Evolutionary conservation across 2,329 filamentous ascomycete species (phyloP).

Genomic region (Pseudogymnoascus sp.): DNA sequence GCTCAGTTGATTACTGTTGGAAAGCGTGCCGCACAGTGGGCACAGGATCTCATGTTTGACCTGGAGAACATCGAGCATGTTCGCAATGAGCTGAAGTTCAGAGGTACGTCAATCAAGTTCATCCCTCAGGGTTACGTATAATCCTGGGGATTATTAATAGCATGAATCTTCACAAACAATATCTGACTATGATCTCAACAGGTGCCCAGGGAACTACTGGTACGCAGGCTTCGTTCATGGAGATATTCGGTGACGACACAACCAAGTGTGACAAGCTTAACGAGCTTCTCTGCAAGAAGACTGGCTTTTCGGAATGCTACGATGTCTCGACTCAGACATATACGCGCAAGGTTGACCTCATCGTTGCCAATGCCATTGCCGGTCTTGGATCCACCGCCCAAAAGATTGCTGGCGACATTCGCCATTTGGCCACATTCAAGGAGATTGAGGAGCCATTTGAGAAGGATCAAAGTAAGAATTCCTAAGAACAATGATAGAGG

Average conservation of each 20-base stretch:
- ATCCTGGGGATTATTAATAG: neutral
- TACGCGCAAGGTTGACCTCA: conserved; percentile 70
- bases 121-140: neutral
- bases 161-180: neutral
- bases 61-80: conserved; percentile 64
- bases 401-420: conserved; percentile 66
- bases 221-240: conserved; percentile 63
- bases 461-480: conserved; percentile 52
- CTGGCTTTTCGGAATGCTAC: conserved; percentile 44
- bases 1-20: conserved; percentile 40
- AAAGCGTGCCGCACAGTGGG: conserved; percentile 60
- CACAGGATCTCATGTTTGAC: conserved; percentile 69
- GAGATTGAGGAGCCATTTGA: conserved; percentile 82
- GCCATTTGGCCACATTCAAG: conserved; percentile 67
- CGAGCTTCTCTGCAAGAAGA: conserved; percentile 46
- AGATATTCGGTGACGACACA: conserved; percentile 41
- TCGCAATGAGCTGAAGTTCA: conserved; percentile 62
- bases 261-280: conserved; percentile 48
- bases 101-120: conserved; percentile 44
- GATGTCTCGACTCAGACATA: conserved; percentile 56
- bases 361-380: conserved; percentile 71
- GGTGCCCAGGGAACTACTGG: conserved; percentile 52
- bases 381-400: conserved; percentile 73
- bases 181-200: neutral
- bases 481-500: neutral